These are phyloP conservation scores for Termitomyces titanicus DNA, from an alignment of 768 basidiomycete genomes.

Conservation along the genomic window DNA sequence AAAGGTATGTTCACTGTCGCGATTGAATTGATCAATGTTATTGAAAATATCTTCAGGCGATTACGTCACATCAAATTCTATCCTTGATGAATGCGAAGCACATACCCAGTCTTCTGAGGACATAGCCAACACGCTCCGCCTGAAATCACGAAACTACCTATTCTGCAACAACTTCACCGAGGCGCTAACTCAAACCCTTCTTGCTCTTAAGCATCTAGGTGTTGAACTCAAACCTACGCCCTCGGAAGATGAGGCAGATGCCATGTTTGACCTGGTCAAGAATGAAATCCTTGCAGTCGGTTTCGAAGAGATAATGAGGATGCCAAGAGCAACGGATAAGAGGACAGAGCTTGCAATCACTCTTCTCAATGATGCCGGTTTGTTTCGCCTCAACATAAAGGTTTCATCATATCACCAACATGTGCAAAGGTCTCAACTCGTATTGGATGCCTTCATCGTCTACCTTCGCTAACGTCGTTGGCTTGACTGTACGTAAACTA, in stretches of 20 bases:
- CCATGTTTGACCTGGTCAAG: conserved; percentile 68
- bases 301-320: conserved; percentile 61
- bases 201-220: conserved; percentile 58
- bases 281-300: conserved; percentile 68
- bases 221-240: conserved; percentile 56
- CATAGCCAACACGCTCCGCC: conserved; percentile 50
- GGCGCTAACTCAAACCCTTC: conserved; percentile 55
- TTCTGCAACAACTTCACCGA: conserved; percentile 51
- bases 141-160: conserved; percentile 64
- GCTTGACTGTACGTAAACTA: conserved; percentile 50
- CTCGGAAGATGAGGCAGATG: conserved; percentile 49
- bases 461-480: conserved; percentile 59
- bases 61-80: conserved; percentile 45
- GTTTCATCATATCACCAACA: background rate
- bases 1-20: conserved; percentile 39
- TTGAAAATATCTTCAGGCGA: conserved; percentile 38
- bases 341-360: conserved; percentile 60
- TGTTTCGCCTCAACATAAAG: conserved; percentile 4
- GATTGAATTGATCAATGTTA: background rate
- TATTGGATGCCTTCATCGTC: conserved; percentile 62
- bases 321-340: conserved; percentile 58
- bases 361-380: conserved; percentile 67
- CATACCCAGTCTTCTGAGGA: conserved; percentile 50
- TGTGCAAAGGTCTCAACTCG: conserved; percentile 52
- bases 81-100: conserved; percentile 51